Base-by-base conservation (phyloP, 441 rosid species). In the Viola pubescens region DNA sequence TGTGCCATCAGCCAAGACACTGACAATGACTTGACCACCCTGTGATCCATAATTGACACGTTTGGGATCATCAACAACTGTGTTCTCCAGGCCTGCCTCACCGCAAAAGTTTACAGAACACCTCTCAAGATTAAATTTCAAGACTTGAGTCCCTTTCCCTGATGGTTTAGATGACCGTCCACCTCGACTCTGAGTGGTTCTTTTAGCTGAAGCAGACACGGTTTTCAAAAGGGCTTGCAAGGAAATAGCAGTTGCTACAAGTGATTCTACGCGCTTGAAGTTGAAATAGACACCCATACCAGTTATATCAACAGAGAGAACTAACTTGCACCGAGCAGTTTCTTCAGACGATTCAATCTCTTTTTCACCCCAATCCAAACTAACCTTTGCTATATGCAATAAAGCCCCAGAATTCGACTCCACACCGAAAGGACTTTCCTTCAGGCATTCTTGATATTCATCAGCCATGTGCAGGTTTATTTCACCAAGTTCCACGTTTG, bases 31-130 rank as follows among this genome's bases (percentile, higher is more conserved):
- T 59, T 73, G 84, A 54, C 97, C 98, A 80, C 99, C 98, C 62
- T 95, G 99, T 70, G 99, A 91, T 65, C 99, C 99, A 83, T 89
- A 91, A 79, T 95, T 89, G 71, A 95, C 96, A 63, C 89, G 87
- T 80, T 95, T 95, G 49, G 99, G 96, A 78, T 95, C 97, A 19
- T 71, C 83, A 74, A 91, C 79, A 72, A 69, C 65, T 54, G 85
- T 60, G 60, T 81, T 84, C 34, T 91, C 97, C 89, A 91, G 67
- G 66, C 74, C 75, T 48, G 88, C 71, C 7, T 91, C 86, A 54
- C 89, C 96, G 73, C 63, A 74, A 71, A 81, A 82, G 66, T 76
- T 87, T 59, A 95, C 82, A 46, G 82, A 87, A 76, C 96, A 95
- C 37, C 86, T 74, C 66, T 95, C 95, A 60, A 95, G 87, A 76